These are phyloP conservation scores for Thyridium curvatum DNA, from an alignment of 2,329 filamentous ascomycete species.

Conservation along the genomic window DNA sequence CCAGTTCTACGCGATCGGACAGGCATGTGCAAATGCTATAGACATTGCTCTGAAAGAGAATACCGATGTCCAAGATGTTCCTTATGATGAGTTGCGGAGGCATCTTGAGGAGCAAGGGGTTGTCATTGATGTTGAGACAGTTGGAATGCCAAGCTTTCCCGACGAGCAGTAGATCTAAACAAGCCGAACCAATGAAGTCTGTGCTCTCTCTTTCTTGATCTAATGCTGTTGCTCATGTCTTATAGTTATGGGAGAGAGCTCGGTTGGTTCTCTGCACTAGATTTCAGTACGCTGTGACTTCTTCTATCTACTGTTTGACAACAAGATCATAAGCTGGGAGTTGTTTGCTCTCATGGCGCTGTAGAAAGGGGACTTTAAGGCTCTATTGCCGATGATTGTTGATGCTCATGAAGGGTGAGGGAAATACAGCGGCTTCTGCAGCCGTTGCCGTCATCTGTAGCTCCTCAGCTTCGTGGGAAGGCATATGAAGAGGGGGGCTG, in stretches of 20 bases:
- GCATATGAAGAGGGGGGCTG: conserved; percentile 34
- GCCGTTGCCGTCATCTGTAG: conserved; percentile 69
- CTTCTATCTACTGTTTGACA: too few species aligned
- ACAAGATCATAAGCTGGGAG: too few species aligned
- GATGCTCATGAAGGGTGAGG: conserved; percentile 65
- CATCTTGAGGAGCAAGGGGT: conserved; percentile 1
- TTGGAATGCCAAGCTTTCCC: neutral
- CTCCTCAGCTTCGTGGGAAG: conserved; percentile 48
- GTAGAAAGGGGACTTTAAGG: too few species aligned
- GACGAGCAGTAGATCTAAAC: too few species aligned
- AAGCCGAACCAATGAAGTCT: too few species aligned
- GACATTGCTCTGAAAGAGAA: conserved; percentile 5
- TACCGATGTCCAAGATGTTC: conserved; percentile 1
- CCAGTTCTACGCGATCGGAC: conserved; percentile 6
- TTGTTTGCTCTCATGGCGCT: too few species aligned
- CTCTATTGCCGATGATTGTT: conserved; percentile 54
- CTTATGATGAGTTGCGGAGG: conserved; percentile 2
- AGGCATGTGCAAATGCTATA: conserved; percentile 7
- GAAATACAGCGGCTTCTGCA: conserved; percentile 64
- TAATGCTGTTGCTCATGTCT: too few species aligned
- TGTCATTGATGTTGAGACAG: conserved; percentile 2
- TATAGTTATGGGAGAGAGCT: too few species aligned
- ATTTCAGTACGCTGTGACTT: too few species aligned
- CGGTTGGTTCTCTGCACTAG: too few species aligned
- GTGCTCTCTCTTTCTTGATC: too few species aligned